These are phyloP conservation scores for Pythium oligandrum DNA, from an alignment of 352 stramenopile species.

Conservation along the genomic window DNA sequence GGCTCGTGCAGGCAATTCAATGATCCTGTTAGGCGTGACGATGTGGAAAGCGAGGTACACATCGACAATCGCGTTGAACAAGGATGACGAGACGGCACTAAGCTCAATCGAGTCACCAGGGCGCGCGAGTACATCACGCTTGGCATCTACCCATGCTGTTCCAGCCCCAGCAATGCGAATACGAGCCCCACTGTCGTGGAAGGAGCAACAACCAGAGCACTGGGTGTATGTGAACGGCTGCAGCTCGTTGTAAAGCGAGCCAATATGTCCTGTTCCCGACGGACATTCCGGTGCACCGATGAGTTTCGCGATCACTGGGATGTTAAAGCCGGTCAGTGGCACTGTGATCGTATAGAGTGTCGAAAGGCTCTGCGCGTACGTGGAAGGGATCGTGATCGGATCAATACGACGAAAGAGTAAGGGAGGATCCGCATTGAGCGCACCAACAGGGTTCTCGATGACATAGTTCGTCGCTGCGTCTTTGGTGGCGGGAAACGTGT, in stretches of 20 bases:
- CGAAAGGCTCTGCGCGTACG: constrained; percentile 25
- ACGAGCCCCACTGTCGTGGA: constrained; percentile 44
- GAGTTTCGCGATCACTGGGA: constrained; percentile 61
- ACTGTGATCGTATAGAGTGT: constrained; percentile 39
- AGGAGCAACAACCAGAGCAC: constrained; percentile 65
- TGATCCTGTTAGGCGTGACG: constrained; percentile 60
- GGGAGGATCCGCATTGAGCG: constrained; percentile 4
- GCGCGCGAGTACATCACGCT: constrained; percentile 30
- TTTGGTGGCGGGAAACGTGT: constrained; percentile 19
- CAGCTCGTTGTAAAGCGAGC: constrained; percentile 42
- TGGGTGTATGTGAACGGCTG: constrained; percentile 43
- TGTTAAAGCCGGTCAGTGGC: constrained; percentile 41
- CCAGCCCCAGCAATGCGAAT: constrained; percentile 36
- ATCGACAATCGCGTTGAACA: constrained; percentile 59
- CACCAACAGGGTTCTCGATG: constrained; percentile 41
- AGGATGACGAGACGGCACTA: constrained; percentile 29
- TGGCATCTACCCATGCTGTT: constrained; percentile 28
- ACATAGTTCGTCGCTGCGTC: constrained; percentile 26
- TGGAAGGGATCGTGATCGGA: constrained; percentile 28
- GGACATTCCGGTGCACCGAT: constrained; percentile 55
- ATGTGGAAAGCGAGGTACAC: constrained; percentile 73
- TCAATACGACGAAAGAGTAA: constrained; percentile 11
- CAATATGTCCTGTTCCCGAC: constrained; percentile 45
- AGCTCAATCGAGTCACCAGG: constrained; percentile 51
- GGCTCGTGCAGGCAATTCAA: constrained; percentile 42